Percentiles rank a stretch among this genome's conserved stretches.
These are phyloP conservation scores for Avena atlantica DNA, from an alignment of 176 grass and related monocot species.

Conservation along the genomic window DNA sequence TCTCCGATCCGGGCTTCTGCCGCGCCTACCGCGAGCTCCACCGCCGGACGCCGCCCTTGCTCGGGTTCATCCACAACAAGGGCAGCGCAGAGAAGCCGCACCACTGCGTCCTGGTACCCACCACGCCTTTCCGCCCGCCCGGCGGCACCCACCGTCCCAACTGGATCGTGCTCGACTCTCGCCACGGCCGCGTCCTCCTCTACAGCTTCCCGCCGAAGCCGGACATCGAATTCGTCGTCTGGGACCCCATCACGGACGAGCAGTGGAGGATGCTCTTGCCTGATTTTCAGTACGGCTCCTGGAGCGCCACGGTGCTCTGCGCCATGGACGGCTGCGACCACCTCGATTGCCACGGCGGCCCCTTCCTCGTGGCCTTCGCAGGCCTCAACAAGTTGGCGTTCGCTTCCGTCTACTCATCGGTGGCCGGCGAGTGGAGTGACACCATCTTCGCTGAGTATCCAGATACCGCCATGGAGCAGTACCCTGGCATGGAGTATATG, in stretches of 20 bases:
- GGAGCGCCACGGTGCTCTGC: neutral
- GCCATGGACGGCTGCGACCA: neutral
- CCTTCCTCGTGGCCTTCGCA: neutral
- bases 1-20: neutral
- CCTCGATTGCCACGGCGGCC: neutral
- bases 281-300: neutral
- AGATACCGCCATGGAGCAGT: neutral
- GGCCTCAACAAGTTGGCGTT: neutral
- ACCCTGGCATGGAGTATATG: neutral
- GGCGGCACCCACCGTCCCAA: neutral
- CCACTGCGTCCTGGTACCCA: neutral
- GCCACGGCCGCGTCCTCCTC: neutral
- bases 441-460: neutral
- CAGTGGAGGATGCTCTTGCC: neutral
- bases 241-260: neutral
- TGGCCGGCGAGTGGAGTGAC: neutral
- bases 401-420: neutral
- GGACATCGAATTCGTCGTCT: neutral
- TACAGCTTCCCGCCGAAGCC: neutral
- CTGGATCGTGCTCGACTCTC: neutral
- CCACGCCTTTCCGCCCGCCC: neutral
- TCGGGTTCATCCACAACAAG: constrained; percentile 1
- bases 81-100: neutral
- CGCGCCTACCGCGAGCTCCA: neutral
- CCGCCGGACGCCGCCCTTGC: neutral